Base-by-base conservation (phyloP, 2,329 filamentous ascomycete species). In the Leptographium lundbergii region DNA sequence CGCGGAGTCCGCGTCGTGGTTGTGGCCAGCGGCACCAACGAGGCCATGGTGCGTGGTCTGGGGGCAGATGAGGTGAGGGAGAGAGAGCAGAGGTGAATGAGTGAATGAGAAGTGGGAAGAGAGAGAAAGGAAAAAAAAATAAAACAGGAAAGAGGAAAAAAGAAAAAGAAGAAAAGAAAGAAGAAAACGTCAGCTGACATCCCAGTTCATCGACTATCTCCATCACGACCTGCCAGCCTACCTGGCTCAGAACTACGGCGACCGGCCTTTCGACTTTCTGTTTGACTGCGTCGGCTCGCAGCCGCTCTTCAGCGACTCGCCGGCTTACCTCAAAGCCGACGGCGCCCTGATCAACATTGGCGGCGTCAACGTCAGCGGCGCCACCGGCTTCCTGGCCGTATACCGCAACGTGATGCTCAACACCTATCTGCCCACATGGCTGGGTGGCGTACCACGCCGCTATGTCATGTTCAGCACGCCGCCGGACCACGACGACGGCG, bases 271-370 rank as follows among this genome's bases (percentile, higher is more conserved):
- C 51, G 70, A 79, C 62, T 65, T 72, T 53, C 72, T 81, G 55
- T 70, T 81, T 50, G 79, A 81, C 62, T 76, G 74, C 36, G 71
- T 75, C 4, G 78, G 78, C 10, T 71, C 70, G 6, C 75, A 78
- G 36, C 67, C 74, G 2, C 66, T 81, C 36, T 80, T 75, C 63
- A 61, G 65, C 7, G 61, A 72, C 25, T 74, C 69, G 2, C 66
- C 72, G 1, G 48, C 57, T 1, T 79, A 74, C 59, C 69, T 79
- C 34, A 68, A 70, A 47, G 64, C 67, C 0, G 62, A 65, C 1
- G 70, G 66, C 52, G 64, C 69, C 25, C 80, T 70, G 57, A 57
- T 70, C 47, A 69, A 61, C 45, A 68, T 71, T 27, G 69, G 68
- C 0, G 32, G 32, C 10, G 32, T 70, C 47, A 69, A 61, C 45